These are phyloP conservation scores for Oryza rufipogon DNA, from an alignment of 176 grass and related monocot genomes.

Conservation along the genomic window DNA sequence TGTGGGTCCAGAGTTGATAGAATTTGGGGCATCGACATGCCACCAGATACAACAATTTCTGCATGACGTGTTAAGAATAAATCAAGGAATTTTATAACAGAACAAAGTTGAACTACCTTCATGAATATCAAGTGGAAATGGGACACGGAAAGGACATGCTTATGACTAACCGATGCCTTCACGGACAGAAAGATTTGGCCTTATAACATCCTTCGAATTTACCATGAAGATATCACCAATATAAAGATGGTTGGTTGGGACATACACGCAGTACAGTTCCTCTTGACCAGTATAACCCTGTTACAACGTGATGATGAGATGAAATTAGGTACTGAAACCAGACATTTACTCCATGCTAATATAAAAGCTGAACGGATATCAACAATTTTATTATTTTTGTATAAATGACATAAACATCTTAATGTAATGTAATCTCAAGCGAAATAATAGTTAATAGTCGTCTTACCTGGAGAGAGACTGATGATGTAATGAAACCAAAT, in stretches of 20 bases:
- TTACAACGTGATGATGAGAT: slow-evolving; percentile 19
- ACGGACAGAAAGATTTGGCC: slow-evolving; percentile 91
- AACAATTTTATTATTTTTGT: background rate
- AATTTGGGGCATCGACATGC: slow-evolving; percentile 98
- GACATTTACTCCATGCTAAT: background rate
- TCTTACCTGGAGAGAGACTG: slow-evolving; percentile 86
- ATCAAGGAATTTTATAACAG: background rate
- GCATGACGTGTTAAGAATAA: background rate
- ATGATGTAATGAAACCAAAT: slow-evolving; percentile 96
- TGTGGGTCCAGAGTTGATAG: slow-evolving; percentile 83
- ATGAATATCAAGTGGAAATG: background rate
- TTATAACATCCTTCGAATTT: slow-evolving; percentile 91
- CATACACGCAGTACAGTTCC: slow-evolving; percentile 93
- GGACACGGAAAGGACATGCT: background rate
- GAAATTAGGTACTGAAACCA: background rate
- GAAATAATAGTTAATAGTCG: background rate
- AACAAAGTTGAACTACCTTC: background rate
- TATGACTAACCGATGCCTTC: slow-evolving; percentile 84
- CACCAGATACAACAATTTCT: slow-evolving; percentile 97
- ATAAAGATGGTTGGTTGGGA: slow-evolving; percentile 96
- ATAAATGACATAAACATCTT: background rate
- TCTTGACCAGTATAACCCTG: slow-evolving; percentile 95
- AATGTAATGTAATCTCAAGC: background rate
- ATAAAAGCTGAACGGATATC: background rate
- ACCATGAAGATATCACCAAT: slow-evolving; percentile 98